Evolutionary conservation across 768 basidiomycete genomes (phyloP).

Genomic region (Rhizopogon vulgaris): DNA sequence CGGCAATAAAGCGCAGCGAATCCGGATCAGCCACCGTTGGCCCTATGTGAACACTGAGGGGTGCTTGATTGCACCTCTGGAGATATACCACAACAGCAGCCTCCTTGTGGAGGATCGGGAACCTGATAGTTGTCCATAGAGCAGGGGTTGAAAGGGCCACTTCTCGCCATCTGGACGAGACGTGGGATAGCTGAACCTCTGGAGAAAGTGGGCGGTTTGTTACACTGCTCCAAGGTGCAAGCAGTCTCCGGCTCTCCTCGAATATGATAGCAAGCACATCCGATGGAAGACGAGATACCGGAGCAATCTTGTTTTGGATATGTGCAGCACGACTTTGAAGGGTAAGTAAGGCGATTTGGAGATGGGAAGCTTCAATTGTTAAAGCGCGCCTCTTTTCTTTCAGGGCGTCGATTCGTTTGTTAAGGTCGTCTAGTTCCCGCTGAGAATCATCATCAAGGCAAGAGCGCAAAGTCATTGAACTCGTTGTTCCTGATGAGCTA

Average conservation of each 20-base stretch:
- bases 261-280: conserved; percentile 29
- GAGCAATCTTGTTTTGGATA: conserved; percentile 24
- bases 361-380: conserved; percentile 17
- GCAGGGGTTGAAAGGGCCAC: conserved; percentile 28
- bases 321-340: conserved; percentile 27
- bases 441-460: conserved; percentile 17
- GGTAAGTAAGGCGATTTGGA: conserved; percentile 21
- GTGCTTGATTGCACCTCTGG: conserved; percentile 24
- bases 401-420: conserved; percentile 13
- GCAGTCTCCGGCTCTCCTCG: conserved; percentile 24
- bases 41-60: conserved; percentile 26
- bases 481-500: conserved; percentile 10
- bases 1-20: conserved; percentile 19
- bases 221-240: conserved; percentile 19
- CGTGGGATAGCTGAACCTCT: conserved; percentile 30
- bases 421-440: conserved; percentile 20
- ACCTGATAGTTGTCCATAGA: conserved; percentile 29
- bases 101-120: conserved; percentile 24
- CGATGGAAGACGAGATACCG: conserved; percentile 23
- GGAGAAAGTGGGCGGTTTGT: conserved; percentile 23
- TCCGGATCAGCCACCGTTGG: conserved; percentile 20
- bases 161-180: conserved; percentile 29
- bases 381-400: conserved; percentile 17
- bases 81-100: conserved; percentile 24
- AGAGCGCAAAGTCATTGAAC: background rate